Conservation (phyloP, 2,329 filamentous ascomycete species). For the Corniculantispora saksenae region DNA sequence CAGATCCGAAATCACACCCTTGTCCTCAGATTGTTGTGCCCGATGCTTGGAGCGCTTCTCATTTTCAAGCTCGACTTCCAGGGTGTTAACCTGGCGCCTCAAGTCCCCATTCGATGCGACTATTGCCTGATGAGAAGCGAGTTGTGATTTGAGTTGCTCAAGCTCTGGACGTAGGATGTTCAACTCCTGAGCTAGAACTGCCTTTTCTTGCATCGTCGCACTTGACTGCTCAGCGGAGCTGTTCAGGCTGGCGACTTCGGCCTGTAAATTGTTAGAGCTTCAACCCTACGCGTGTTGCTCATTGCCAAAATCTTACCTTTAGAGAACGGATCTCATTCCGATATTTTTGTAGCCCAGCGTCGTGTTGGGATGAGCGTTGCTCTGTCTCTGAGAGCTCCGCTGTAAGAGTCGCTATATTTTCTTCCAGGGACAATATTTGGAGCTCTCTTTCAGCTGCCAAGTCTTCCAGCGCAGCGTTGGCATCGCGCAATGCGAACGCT, state of each 20-base stretch:
- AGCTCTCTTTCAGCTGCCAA: neutral
- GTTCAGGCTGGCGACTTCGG: conserved; percentile 70
- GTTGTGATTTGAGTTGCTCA: conserved; percentile 56
- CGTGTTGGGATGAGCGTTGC: conserved; percentile 45
- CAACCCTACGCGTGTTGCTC: too few species aligned
- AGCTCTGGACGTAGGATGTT: conserved; percentile 56
- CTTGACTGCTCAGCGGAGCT: conserved; percentile 68
- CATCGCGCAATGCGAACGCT: conserved; percentile 70
- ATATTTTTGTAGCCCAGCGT: conserved; percentile 50
- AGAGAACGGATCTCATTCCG: conserved; percentile 49
- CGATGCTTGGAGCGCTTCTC: conserved; percentile 55
- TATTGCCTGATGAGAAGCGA: conserved; percentile 63
- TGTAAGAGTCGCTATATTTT: conserved; percentile 26
- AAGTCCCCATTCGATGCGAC: conserved; percentile 78
- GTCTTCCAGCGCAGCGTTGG: conserved; percentile 56
- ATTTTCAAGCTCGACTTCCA: conserved; percentile 81
- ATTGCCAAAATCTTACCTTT: conserved; percentile 41
- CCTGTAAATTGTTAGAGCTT: conserved; percentile 44
- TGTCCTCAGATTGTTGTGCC: conserved; percentile 31
- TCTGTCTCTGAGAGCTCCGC: conserved; percentile 46
- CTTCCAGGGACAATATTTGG: neutral
- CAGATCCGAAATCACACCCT: conserved; percentile 35
- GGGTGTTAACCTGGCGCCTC: conserved; percentile 72
- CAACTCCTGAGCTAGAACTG: conserved; percentile 53
- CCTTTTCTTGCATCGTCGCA: conserved; percentile 64